Evolutionary conservation across 495 filamentous ascomycete species (phyloP).

Genomic region (Hypoxylon crocopeplum): DNA sequence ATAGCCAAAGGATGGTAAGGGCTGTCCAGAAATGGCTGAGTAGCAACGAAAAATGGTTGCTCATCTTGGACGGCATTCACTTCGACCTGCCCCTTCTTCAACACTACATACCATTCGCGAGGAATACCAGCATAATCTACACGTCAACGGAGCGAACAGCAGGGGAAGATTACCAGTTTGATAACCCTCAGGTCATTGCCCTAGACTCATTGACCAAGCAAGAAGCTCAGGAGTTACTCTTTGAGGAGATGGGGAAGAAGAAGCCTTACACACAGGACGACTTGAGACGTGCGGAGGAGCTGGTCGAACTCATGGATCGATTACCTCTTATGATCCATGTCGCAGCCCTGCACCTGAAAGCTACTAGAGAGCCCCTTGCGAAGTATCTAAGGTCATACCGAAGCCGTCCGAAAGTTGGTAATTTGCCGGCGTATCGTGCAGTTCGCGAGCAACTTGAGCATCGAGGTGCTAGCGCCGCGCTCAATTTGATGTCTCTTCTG

Average conservation of each 20-base stretch:
- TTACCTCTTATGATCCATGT: constrained; percentile 82
- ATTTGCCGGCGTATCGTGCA: constrained; percentile 68
- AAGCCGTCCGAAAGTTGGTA: constrained; percentile 70
- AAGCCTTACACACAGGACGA: constrained; percentile 67
- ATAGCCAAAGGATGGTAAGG: constrained; percentile 62
- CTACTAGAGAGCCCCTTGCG: constrained; percentile 72
- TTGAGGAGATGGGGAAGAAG: constrained; percentile 61
- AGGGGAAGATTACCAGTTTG: constrained; percentile 70
- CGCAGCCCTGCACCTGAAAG: constrained; percentile 75
- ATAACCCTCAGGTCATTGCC: constrained; percentile 75
- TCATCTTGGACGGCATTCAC: constrained; percentile 77
- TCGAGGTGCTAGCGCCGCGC: constrained; percentile 64
- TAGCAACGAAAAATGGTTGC: constrained; percentile 71
- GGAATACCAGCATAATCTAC: constrained; percentile 75
- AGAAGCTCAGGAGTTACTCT: constrained; percentile 56
- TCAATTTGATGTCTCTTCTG: constrained; percentile 76
- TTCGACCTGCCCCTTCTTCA: constrained; percentile 69
- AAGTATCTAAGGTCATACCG: constrained; percentile 74
- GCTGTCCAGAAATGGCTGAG: constrained; percentile 75
- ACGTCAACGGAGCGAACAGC: constrained; percentile 74
- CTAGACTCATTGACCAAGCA: constrained; percentile 62
- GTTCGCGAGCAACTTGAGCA: constrained; percentile 74
- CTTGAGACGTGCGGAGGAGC: constrained; percentile 63
- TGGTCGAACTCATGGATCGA: constrained; percentile 73
- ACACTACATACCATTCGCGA: constrained; percentile 73